Evolutionary conservation across 495 filamentous ascomycete species (phyloP).

Genomic region (Cercophora sp.): DNA sequence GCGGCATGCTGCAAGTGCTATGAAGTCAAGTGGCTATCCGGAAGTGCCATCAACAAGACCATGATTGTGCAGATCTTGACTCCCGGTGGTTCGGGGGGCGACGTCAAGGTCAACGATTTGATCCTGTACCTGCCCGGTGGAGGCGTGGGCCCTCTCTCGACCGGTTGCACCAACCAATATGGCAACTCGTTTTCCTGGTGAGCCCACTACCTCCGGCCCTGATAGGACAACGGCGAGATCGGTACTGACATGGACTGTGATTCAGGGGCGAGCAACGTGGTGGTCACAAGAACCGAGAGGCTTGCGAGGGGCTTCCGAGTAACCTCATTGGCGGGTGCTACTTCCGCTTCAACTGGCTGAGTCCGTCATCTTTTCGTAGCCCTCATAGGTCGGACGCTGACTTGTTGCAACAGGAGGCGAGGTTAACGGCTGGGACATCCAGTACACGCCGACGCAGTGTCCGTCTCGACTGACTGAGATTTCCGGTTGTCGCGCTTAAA

Average conservation of each 20-base stretch:
- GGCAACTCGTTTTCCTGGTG: conserved; percentile 17
- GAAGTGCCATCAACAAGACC: conserved; percentile 39
- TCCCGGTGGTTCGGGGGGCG: conserved; percentile 39
- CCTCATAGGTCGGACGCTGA: too few relatives aligned
- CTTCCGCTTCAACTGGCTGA: conserved; percentile 50
- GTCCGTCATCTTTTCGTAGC: too few relatives aligned
- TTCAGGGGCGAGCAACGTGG: conserved; percentile 47
- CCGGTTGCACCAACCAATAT: conserved; percentile 45
- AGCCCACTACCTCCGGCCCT: neutral
- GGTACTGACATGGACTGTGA: neutral
- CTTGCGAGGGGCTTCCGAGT: conserved; percentile 43
- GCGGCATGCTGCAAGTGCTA: conserved; percentile 50
- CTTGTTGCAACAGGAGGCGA: too few relatives aligned
- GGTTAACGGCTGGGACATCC: conserved; percentile 23
- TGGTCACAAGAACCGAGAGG: conserved; percentile 39
- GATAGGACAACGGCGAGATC: neutral
- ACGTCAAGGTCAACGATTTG: conserved; percentile 46
- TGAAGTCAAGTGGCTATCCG: conserved; percentile 24
- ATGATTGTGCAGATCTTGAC: conserved; percentile 55
- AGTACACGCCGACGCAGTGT: conserved; percentile 19
- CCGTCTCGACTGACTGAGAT: conserved; percentile 19
- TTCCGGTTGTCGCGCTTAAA: conserved; percentile 18
- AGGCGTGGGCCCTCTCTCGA: conserved; percentile 42
- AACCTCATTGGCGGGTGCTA: conserved; percentile 48
- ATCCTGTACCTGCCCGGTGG: conserved; percentile 52